Evolutionary conservation across 2,329 filamentous ascomycete species (phyloP).

Genomic region (Xylaria sp.): DNA sequence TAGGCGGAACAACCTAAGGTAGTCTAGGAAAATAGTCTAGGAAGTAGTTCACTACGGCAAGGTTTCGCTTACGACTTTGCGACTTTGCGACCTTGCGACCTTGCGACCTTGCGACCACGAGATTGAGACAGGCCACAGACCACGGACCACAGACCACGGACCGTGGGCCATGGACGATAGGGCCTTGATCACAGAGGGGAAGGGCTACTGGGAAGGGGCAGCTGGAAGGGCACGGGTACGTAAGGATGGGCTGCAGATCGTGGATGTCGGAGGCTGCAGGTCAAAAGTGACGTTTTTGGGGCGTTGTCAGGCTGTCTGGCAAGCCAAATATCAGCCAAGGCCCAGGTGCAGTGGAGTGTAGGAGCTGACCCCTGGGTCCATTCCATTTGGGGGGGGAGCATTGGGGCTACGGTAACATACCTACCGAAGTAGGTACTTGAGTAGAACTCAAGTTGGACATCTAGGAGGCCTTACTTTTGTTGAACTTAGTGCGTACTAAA

Average conservation of each 20-base stretch:
- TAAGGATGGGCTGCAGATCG: constrained; percentile 30
- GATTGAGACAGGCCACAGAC: constrained; percentile 12
- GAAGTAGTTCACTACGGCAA: not conserved
- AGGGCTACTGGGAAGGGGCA: constrained; percentile 16
- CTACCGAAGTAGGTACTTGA: no score
- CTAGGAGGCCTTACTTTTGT: no score
- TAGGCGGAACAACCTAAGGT: not conserved
- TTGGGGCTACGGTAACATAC: no score
- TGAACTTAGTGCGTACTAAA: no score
- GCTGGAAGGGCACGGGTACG: no score
- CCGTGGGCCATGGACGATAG: constrained; percentile 4
- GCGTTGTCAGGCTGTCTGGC: not conserved
- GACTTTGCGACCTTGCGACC: constrained; percentile 6
- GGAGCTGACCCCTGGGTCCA: constrained; percentile 5
- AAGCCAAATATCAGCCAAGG: not conserved
- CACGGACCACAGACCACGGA: constrained; percentile 9
- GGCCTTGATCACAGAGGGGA: constrained; percentile 25
- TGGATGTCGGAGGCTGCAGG: constrained; percentile 33
- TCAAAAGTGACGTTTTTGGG: constrained; percentile 37
- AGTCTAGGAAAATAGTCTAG: not conserved
- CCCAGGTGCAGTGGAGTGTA: not conserved
- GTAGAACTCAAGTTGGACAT: no score
- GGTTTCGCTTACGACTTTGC: constrained; percentile 18
- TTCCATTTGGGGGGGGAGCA: no score
- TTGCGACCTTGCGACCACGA: constrained; percentile 17